A percentile compares a stretch with the other conserved stretches of the same genome.
phyloP scores from a whole-genome alignment of 768 basidiomycete genomes.

The Trametes gibbosa region DNA sequence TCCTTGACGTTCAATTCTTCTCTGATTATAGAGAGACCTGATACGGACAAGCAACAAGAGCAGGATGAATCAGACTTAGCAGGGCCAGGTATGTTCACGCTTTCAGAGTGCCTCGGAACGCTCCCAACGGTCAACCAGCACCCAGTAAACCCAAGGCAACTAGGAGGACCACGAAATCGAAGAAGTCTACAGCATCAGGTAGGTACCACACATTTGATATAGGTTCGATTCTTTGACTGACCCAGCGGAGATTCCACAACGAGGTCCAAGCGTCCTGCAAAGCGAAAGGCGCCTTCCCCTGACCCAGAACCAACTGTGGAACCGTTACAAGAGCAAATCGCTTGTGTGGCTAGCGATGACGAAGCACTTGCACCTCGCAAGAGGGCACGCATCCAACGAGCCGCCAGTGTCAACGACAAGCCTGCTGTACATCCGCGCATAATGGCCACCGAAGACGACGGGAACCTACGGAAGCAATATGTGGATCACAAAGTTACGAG shows the following conservation, averaged over 20 bases:
- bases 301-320: neutral
- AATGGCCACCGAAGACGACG: neutral
- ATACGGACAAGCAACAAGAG: neutral
- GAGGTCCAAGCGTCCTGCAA: neutral
- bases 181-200: neutral
- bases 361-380: conserved; percentile 7
- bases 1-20: neutral
- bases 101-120: neutral
- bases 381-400: neutral
- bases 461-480: neutral
- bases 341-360: neutral
- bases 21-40: neutral
- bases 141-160: neutral
- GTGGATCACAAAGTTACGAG: no score
- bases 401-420: neutral
- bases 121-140: neutral
- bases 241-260: neutral
- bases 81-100: neutral
- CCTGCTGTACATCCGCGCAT: neutral
- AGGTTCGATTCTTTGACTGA: no score
- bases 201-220: neutral
- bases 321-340: neutral
- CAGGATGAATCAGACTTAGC: neutral
- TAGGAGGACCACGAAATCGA: neutral
- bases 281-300: neutral